phyloP scores from a whole-genome alignment of 140 eudicot genomes.

The Flaveria floridana region DNA sequence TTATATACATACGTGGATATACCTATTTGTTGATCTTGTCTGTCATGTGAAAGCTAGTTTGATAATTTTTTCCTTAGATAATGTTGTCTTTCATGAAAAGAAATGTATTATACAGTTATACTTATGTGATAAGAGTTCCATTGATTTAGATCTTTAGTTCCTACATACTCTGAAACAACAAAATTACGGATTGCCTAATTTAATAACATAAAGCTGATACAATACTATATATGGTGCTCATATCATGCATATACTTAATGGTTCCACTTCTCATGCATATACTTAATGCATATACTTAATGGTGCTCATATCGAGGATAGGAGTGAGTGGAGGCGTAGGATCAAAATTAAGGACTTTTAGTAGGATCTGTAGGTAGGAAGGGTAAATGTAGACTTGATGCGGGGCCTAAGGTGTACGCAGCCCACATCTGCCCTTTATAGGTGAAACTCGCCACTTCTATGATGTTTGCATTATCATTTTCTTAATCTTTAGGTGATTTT shows the following conservation, averaged over 20 bases:
- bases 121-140: not conserved
- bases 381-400: no score
- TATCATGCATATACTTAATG: conserved; percentile 21
- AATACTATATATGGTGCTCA: conserved; percentile 14
- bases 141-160: not conserved
- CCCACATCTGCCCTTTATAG: no score
- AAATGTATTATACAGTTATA: not conserved
- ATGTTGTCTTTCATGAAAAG: conserved; percentile 4
- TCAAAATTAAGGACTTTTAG: no score
- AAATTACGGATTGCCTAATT: not conserved
- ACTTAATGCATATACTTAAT: no score
- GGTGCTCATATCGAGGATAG: no score
- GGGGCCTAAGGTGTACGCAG: no score
- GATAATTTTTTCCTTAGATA: not conserved
- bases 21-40: conserved; percentile 7
- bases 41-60: conserved; percentile 17
- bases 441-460: no score
- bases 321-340: no score
- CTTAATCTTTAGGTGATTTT: no score
- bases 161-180: not conserved
- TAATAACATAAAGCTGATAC: conserved; percentile 3
- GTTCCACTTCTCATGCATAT: not conserved
- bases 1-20: not conserved
- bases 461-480: no score
- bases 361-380: no score